Base-by-base conservation (phyloP, 1,139 yeast genomes). In the Suhomyces guaymorum region DNA sequence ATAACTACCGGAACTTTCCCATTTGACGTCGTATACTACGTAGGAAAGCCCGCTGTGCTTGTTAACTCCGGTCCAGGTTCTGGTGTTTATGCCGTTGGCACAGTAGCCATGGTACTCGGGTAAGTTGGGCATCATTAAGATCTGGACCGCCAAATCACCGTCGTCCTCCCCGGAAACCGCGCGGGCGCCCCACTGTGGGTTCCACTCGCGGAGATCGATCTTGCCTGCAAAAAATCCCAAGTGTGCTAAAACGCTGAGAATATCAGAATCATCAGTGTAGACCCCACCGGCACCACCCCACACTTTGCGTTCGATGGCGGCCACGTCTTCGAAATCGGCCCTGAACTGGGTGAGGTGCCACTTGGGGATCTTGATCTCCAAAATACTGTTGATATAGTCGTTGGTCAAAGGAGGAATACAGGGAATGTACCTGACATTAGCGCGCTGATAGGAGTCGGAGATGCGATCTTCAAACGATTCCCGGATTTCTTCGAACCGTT, bases 181-280 rank as follows among this genome's bases (percentile, higher is more conserved):
- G 9, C 37, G 32, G 9, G 36, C 30, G 8, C 32, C 39, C 72
- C 72, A 67, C 4, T 46, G 46, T 15, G 58, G 54, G 42, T 69
- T 69, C 54, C 71, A 61, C 9, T 66, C 66, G 15, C 41, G 43
- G 37, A 70, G 54, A 37, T 66, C 63, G 5, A 62, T 31, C 13
- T 49, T 43, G 20, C 51, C 51, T 25, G 47, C 44, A 41, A 86
- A 68, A 17, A 82, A 66, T 1, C 96, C 97, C 42, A 77, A 62
- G 52, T 92, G 97, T 42, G 79, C 74, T 40, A 90, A 62, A 0
- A 82, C 84, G 3, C 86, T 71, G 26, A 92, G 72, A 4, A 90
- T 64, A 55, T 92, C 96, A 1, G 95, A 84, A 59, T 92, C 98
- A 57, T 92, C 97, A 1, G 97, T 86, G 58, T 90, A 92, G 3